Evolutionary conservation across 257 asterid genomes (phyloP).

Genomic region (Solanum neorickii): DNA sequence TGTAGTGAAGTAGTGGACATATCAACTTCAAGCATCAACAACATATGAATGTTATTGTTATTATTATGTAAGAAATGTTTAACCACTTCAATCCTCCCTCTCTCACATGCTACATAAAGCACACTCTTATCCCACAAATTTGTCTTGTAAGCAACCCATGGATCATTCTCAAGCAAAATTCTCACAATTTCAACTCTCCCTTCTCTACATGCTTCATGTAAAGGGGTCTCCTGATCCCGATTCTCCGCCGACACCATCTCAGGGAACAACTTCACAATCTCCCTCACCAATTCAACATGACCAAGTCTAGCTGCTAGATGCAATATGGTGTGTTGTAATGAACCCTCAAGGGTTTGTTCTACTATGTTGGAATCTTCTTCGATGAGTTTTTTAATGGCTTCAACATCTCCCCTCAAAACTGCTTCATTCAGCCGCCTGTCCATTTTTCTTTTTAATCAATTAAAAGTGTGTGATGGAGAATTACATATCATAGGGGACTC

Average conservation of each 20-base stretch:
- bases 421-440: slow-evolving; percentile 30
- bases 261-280: slow-evolving; percentile 11
- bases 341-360: neutral
- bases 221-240: slow-evolving; percentile 29
- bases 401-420: slow-evolving; percentile 13
- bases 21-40: slow-evolving; percentile 30
- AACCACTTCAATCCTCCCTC: slow-evolving; percentile 19
- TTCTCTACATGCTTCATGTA: slow-evolving; percentile 43
- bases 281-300: slow-evolving; percentile 12
- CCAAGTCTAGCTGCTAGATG: slow-evolving; percentile 37
- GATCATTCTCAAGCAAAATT: slow-evolving; percentile 16
- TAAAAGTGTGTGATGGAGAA: neutral
- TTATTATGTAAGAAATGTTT: slow-evolving; percentile 2
- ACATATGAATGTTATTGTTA: neutral
- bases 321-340: slow-evolving; percentile 7
- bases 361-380: neutral
- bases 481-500: neutral
- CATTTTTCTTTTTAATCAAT: neutral
- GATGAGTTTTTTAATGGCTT: slow-evolving; percentile 1
- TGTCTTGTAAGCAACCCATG: slow-evolving; percentile 7
- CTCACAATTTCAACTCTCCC: slow-evolving; percentile 22
- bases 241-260: slow-evolving; percentile 29
- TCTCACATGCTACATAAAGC: slow-evolving; percentile 27
- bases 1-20: slow-evolving; percentile 23
- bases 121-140: slow-evolving; percentile 19